Percentiles rank a stretch among this genome's conserved stretches.
Conservation (phyloP, 441 rosid species). For the Populus hybrid region DNA sequence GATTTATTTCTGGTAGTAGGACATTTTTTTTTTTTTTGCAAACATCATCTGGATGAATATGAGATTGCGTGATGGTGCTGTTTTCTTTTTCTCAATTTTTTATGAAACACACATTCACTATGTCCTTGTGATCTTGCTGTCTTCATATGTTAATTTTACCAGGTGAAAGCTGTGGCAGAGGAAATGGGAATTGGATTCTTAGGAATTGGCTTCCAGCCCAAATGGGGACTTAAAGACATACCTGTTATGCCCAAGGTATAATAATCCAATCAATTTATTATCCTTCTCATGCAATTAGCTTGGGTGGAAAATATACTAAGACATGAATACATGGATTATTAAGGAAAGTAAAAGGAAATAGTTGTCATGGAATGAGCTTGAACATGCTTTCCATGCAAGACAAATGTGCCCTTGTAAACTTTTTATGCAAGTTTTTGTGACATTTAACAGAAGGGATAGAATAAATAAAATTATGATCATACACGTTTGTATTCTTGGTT, state of each 20-base stretch:
- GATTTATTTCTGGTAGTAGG: conserved; percentile 4
- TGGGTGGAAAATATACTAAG: background rate
- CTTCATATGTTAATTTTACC: conserved; percentile 1
- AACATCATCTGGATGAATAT: background rate
- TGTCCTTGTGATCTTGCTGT: background rate
- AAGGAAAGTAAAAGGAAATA: background rate
- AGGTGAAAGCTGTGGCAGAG: conserved; percentile 99
- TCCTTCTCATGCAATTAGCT: background rate
- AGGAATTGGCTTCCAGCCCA: conserved; percentile 98
- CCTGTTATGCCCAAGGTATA: conserved; percentile 98
- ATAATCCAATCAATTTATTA: background rate
- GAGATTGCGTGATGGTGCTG: background rate
- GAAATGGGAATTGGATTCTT: conserved; percentile 99
- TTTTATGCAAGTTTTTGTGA: background rate
- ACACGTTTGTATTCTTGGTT: background rate
- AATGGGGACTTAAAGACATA: conserved; percentile 78
- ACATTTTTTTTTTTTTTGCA: background rate
- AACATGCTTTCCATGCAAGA: background rate
- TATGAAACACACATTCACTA: background rate
- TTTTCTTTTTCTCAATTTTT: background rate
- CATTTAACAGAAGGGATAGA: background rate
- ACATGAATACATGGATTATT: background rate
- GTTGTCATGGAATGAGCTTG: background rate
- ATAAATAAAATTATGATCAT: background rate
- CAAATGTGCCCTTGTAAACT: background rate